Conservation (phyloP, 768 basidiomycete genomes). For the Mycena epipterygia region DNA sequence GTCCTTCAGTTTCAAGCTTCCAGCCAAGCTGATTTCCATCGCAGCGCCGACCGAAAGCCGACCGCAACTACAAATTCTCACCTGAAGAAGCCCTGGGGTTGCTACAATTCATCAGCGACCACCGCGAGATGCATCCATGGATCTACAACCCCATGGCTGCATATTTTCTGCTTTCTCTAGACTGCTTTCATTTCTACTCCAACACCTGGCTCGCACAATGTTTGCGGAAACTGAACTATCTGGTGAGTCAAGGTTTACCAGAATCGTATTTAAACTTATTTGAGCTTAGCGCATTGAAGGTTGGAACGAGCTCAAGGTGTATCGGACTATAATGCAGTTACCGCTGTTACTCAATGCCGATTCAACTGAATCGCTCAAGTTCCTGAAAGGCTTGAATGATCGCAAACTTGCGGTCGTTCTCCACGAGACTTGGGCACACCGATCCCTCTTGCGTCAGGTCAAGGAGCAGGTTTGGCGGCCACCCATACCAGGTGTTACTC, state of each 20-base stretch:
- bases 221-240: background rate
- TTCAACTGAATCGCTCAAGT: too few relatives aligned
- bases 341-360: background rate
- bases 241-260: too few relatives aligned
- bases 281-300: background rate
- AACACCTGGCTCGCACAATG: background rate
- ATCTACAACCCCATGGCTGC: background rate
- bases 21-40: background rate
- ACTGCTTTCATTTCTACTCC: background rate
- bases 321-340: background rate
- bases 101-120: background rate
- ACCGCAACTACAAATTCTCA: background rate
- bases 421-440: background rate
- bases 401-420: background rate
- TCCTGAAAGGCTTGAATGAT: background rate
- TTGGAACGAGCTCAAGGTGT: background rate
- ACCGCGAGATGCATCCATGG: conserved; percentile 14
- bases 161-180: background rate
- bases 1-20: background rate
- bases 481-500: background rate
- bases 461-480: background rate
- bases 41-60: background rate
- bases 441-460: background rate
- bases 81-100: background rate
- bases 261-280: background rate